Percentiles rank a stretch among this genome's conserved stretches.
Conservation (phyloP, 441 rosid genomes). For the Jatropha multifida region DNA sequence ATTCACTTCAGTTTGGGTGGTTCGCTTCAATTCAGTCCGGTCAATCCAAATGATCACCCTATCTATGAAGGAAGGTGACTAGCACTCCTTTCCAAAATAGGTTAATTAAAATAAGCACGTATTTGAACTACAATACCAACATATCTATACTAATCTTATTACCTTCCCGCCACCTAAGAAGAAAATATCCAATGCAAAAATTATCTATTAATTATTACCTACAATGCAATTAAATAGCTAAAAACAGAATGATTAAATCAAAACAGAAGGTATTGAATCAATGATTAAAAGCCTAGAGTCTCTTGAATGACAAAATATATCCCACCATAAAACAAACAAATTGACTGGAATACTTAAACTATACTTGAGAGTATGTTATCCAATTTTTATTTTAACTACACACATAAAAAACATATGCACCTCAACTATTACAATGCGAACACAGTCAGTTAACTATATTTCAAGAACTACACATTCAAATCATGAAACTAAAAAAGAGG, state of each 20-base stretch:
- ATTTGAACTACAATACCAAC: not conserved
- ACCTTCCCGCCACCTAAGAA: not conserved
- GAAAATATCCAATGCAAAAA: not conserved
- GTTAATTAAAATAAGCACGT: too few species aligned
- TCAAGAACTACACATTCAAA: not conserved
- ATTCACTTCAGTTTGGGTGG: too few species aligned
- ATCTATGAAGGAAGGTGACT: too few species aligned
- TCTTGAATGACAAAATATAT: not conserved
- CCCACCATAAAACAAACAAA: not conserved
- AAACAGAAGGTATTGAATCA: too few species aligned
- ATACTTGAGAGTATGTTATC: not conserved
- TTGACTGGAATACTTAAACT: not conserved
- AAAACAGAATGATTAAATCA: too few species aligned
- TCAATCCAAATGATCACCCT: too few species aligned
- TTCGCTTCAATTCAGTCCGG: too few species aligned
- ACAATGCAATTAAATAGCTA: not conserved
- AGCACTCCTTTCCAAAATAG: too few species aligned
- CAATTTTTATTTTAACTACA: not conserved
- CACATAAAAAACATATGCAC: not conserved
- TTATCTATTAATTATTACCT: not conserved
- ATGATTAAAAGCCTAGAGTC: too few species aligned
- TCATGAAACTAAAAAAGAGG: not conserved
- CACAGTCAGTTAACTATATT: not conserved
- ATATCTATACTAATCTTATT: not conserved
- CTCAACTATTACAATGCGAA: too few species aligned